Base-by-base conservation (phyloP, 2,329 filamentous ascomycete genomes). In the Aspergillus ibericus region DNA sequence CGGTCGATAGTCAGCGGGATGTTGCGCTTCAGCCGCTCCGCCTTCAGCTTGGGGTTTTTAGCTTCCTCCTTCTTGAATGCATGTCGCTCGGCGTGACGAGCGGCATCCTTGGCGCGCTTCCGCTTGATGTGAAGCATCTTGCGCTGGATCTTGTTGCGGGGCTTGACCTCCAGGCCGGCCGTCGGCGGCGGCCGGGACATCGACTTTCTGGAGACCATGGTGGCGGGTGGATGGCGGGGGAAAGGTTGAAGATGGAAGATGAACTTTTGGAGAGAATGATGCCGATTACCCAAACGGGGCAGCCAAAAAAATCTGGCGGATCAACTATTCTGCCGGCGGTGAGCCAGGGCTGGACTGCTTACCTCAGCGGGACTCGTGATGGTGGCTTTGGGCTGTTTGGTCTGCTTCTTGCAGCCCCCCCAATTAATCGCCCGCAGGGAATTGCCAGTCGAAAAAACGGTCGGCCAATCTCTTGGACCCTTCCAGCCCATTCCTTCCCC, bases 21-120 rank as follows among this genome's bases (percentile, higher is more conserved):
- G 78, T 96, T 96, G 65, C 84, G 86, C 60, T 86, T 87, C 60
- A 93, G 80, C 67, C 95, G 85, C 64, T 89, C 85, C 61, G 85
- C 86, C 66, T 87, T 86, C 59, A 96, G 77, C 59, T 86, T 83
- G 1, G 93, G 93, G 69, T 97, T 86, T 74, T 89, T 90, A 63
- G 88, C 85, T 77, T 99, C 95, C 70, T 93, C 90, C 77, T 89
- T 91, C 78, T 91, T 92, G 60, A 91, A 83, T 50, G 85, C 85
- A 72, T 92, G 89, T 62, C 93, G 87, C 69, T 88, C 84, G 68
- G 92, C 90, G 69, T 91, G 87, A 68, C 89, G 90, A 48, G 87
- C 80, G 71, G 87, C 88, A 72, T 92, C 90, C 64, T 85, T 85
- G 46, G 84, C 81, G 72, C 89, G 89, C 78, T 97, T 98, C 71